Evolutionary conservation across 352 stramenopile genomes (phyloP), one percentile per base, ranked within the genome.

Genomic region (Pythium vanterpoolii): DNA sequence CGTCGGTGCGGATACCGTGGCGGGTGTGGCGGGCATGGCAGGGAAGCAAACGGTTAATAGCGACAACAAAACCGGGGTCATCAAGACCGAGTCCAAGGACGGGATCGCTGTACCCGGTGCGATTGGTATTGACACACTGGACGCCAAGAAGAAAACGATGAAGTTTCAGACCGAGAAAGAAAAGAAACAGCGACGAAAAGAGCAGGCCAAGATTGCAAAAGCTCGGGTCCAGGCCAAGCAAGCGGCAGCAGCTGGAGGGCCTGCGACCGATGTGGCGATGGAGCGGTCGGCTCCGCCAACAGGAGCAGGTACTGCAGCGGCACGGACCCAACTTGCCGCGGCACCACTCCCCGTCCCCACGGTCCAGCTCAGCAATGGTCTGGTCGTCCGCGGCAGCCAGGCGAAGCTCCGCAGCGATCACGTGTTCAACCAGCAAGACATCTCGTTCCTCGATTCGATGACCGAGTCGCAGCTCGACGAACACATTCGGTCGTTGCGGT

Each of bases 391-490:
- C 61, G 83, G 83, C 10, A 87, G 64, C 42, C 72, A 87, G 40
- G 74, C 80, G 8, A 82, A 77, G 31, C 58, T 93, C 8, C 80
- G 73, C 13, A 64, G 68, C 3, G 79, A 87, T 16, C 73, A 84
- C 49, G 74, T 80, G 45, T 70, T 82, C 34, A 86, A 72, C 28
- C 81, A 95, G 42, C 86, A 95, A 71, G 86, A 95, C 54, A 93
- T 93, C 43, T 95, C 86, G 60, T 95, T 89, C 57, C 50, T 95
- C 34, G 86, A 95, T 60, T 95, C 86, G 8, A 93, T 96, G 83
- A 87, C 86, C 2, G 79, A 87, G 61, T 79, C 72, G 16, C 83
- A 93, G 65, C 54, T 96, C 26, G 87, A 96, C 58, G 85, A 94
- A 53, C 88, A 96, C 39, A 95, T 96, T 43, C 76, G 86, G 7